Evolutionary conservation across 192 early-diverging fungal genomes (phyloP), one percentile per base, ranked within the genome.

Genomic region (Coemansia aciculifera): DNA sequence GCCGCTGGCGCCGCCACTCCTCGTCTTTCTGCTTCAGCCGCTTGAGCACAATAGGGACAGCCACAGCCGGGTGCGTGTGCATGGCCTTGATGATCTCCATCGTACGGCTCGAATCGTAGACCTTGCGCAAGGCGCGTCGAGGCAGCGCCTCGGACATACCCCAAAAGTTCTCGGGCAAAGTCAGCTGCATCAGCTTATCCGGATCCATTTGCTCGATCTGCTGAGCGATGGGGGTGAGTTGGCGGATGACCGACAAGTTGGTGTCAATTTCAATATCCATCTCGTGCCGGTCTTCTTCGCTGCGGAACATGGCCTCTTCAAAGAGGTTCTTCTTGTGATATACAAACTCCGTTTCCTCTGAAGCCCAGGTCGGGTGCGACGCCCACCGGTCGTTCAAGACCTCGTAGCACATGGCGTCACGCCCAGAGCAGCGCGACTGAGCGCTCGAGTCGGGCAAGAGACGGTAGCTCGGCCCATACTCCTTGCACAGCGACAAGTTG

Each of bases 1-100:
- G 91, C 86, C 96, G 84, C 61, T 68, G 69, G 42, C 64, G 72
- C 46, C 69, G 68, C 96, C 95, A 98, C 73, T 98, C 96, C 78
- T 99, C 96, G 75, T 98, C 95, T 75, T 99, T 99, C 71, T 98
- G 96, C 83, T 96, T 96, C 24, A 99, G 81, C 21, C 98, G 90
- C 73, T 91, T 94, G 27, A 99, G 79, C 46, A 99, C 92, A 21
- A 99, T 89, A 2, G 98, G 98, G 12, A 98, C 91, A 1, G 95
- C 94, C 7, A 91, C 89, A 0, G 90, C 90, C 5, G 97, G 96
- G 68, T 94, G 95, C 40, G 90, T 88, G 74, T 98, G 95, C 69
- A 99, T 82, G 6, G 92, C 87, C 42, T 97, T 92, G 77, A 98
- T 90, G 8, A 99, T 90, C 66, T 99, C 96, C 6, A 85, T 51